phyloP scores from a whole-genome alignment of 2,329 filamentous ascomycete species.

The Ploettnerulaceae sp. region DNA sequence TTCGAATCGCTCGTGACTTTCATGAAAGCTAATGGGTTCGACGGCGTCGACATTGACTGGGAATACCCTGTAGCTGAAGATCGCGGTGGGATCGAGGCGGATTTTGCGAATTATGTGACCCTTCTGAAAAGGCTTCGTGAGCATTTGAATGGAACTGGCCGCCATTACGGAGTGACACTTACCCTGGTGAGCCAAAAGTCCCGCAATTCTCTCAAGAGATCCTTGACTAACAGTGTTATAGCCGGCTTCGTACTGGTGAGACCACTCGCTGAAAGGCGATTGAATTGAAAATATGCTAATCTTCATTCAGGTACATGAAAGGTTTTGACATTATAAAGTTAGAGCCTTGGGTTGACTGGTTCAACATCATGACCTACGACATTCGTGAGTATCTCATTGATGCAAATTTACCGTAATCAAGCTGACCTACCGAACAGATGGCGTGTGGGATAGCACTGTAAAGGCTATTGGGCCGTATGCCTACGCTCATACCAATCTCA shows the following conservation, averaged over 20 bases:
- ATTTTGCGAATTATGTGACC: conserved; percentile 34
- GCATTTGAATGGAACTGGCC: conserved; percentile 27
- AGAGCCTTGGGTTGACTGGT: conserved; percentile 27
- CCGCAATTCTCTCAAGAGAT: too few relatives aligned
- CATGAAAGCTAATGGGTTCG: conserved; percentile 40
- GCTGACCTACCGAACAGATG: too few relatives aligned
- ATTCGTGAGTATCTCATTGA: too few relatives aligned
- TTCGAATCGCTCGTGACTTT: conserved; percentile 36
- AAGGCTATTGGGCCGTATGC: conserved; percentile 34
- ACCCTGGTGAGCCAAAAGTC: too few relatives aligned
- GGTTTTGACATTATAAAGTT: conserved; percentile 28
- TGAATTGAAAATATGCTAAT: too few relatives aligned
- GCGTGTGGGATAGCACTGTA: conserved; percentile 23
- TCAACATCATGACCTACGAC: conserved; percentile 34
- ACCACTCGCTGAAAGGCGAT: too few relatives aligned
- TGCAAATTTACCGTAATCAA: too few relatives aligned
- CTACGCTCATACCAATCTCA: conserved; percentile 42
- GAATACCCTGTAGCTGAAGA: conserved; percentile 37
- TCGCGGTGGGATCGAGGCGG: conserved; percentile 35
- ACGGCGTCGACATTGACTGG: conserved; percentile 46
- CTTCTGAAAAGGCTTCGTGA: conserved; percentile 19
- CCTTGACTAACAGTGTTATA: too few relatives aligned
- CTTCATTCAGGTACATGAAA: conserved; percentile 34
- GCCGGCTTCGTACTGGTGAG: too few relatives aligned
- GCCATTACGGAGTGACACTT: conserved; percentile 37